phyloP scores from a whole-genome alignment of 2,329 filamentous ascomycete genomes.

The Trichoderma simmonsii region DNA sequence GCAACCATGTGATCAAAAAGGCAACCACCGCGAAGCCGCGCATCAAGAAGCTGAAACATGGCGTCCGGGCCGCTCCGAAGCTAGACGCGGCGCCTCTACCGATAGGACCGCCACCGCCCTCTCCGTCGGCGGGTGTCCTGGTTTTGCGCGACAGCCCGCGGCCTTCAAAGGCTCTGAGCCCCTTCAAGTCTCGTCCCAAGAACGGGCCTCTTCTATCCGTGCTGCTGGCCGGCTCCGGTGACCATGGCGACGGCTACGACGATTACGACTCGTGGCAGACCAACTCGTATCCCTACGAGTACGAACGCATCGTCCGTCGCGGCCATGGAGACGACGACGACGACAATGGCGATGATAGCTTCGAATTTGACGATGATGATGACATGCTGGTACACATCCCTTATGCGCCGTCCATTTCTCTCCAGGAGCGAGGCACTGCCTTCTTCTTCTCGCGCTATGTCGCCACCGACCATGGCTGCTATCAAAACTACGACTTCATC shows the following conservation, averaged over 20 bases:
- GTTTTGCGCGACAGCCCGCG: background rate
- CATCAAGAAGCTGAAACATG: constrained; percentile 25
- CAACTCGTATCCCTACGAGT: background rate
- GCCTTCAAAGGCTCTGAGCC: background rate
- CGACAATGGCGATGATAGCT: background rate
- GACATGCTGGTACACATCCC: constrained; percentile 16
- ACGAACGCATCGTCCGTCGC: background rate
- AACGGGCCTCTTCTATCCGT: background rate
- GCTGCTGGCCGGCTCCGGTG: background rate
- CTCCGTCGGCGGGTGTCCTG: background rate
- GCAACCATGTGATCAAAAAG: constrained; percentile 53
- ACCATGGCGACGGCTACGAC: background rate
- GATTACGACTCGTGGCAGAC: background rate
- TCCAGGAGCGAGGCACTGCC: constrained; percentile 44
- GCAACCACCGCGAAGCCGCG: constrained; percentile 36
- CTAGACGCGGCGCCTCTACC: constrained; percentile 14
- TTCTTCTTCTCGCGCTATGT: constrained; percentile 54
- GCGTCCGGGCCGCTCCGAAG: constrained; percentile 5
- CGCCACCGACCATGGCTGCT: constrained; percentile 43
- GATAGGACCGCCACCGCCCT: background rate
- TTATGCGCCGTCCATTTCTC: constrained; percentile 25
- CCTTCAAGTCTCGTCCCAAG: background rate
- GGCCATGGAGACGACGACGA: background rate
- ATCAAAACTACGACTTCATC: constrained; percentile 52
- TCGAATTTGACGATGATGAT: background rate